phyloP scores from a whole-genome alignment of 176 grass and related monocot species.

The Stipa capillata region DNA sequence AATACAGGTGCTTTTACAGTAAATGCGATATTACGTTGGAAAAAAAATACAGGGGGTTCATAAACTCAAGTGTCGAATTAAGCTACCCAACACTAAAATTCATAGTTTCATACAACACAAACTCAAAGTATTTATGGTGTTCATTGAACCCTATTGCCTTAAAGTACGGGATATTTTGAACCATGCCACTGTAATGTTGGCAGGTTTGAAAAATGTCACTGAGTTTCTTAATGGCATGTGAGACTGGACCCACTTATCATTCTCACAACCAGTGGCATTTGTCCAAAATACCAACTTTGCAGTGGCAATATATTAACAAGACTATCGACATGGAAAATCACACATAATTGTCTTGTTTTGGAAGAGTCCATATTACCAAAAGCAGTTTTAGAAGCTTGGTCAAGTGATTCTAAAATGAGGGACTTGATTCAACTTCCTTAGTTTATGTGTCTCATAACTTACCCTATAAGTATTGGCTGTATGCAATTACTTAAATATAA shows the following conservation, averaged over 20 bases:
- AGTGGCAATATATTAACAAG: neutral
- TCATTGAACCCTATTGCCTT: neutral
- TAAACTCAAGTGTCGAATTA: neutral
- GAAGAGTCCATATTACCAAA: neutral
- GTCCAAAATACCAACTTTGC: too few relatives aligned
- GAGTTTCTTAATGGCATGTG: neutral
- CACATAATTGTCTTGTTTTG: neutral
- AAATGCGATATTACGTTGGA: neutral
- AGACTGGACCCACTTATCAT: neutral
- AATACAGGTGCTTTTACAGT: neutral
- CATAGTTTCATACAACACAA: neutral
- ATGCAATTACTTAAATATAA: neutral
- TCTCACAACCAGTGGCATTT: neutral
- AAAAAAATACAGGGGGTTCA: neutral
- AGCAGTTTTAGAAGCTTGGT: neutral
- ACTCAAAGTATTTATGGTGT: neutral
- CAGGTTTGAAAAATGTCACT: neutral
- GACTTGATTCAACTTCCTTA: neutral
- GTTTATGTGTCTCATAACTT: neutral
- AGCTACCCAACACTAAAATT: neutral
- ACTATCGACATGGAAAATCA: neutral
- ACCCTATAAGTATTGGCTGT: neutral
- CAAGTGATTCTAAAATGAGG: neutral
- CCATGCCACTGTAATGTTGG: neutral
- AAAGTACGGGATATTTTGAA: neutral